Base-by-base conservation (phyloP, 169 alveolate species). In the Besnoitia besnoiti region DNA sequence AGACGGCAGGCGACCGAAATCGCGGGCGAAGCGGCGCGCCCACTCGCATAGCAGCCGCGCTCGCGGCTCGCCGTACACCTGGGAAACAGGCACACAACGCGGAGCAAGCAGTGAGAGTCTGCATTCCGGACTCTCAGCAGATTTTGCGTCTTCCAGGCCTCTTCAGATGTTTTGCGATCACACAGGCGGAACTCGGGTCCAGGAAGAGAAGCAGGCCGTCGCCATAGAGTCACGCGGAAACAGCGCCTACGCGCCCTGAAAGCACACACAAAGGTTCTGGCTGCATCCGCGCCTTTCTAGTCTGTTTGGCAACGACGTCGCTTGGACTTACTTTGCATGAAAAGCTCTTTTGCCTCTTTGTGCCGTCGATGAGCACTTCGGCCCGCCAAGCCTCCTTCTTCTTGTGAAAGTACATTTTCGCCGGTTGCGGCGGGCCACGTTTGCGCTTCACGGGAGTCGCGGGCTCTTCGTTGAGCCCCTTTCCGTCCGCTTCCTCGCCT, bases 341-440 rank as follows among this genome's bases (percentile, higher is more conserved):
- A 85, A 90, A 90, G 5, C 89, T 77, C 90, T 90, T 90, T 40
- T 90, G 93, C 46, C 79, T 51, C 84, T 90, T 90, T 4, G 90
- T 55, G 30, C 93, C 90, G 14, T 82, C 93, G 24, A 90, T 79
- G 51, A 90, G 85, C 1, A 62, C 85, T 42, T 90, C 93, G 4
- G 90, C 85, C 44, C 93, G 77, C 93, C 93, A 90, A 10, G 93
- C 93, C 55, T 79, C 93, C 85, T 80, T 79, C 24, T 90, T 79
- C 76, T 88, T 84, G 76, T 90, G 93, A 47, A 90, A 90, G 59
- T 73, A 73, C 47, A 73, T 37, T 42, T 73, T 73, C 46, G 82
- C 82, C 24, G 67, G 67, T n/a, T 55, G 67, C 24, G 67, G n/a
- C 12, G 67, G 27, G 5, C 67, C 67, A 5, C 67, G 67, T n/a